phyloP scores from a whole-genome alignment of 768 basidiomycete genomes.

The Leccinum disarticulatum region DNA sequence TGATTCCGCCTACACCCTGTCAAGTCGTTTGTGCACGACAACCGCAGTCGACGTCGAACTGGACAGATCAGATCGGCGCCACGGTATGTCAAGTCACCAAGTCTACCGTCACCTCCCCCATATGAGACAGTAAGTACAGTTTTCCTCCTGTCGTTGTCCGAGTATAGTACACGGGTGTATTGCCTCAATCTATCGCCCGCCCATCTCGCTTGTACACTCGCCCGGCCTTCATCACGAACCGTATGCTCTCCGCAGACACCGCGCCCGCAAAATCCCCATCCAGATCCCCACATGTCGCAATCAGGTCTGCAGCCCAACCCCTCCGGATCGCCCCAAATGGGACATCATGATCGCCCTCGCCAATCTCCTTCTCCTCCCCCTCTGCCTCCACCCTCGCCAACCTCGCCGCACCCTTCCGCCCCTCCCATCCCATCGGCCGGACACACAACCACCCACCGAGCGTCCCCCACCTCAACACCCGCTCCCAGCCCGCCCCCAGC shows the following conservation, averaged over 20 bases:
- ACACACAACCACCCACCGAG: conserved; percentile 59
- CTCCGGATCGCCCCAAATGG: conserved; percentile 53
- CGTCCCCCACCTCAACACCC: conserved; percentile 59
- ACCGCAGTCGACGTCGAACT: not conserved
- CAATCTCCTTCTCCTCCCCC: conserved; percentile 15
- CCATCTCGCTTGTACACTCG: conserved; percentile 44
- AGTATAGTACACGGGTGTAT: not conserved
- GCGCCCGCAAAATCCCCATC: conserved; percentile 43
- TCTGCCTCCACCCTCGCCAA: conserved; percentile 28
- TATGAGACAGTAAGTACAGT: not conserved
- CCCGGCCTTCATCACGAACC: conserved; percentile 62
- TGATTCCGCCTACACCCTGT: not conserved
- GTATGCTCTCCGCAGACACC: conserved; percentile 45
- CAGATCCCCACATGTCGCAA: conserved; percentile 39
- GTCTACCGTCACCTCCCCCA: not conserved
- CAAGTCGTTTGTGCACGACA: not conserved
- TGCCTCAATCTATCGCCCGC: conserved; percentile 1
- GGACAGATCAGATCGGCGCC: not conserved
- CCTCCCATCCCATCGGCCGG: conserved; percentile 48
- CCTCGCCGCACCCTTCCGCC: conserved; percentile 23
- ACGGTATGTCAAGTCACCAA: not conserved
- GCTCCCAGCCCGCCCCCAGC: conserved; percentile 51
- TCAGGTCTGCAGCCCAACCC: conserved; percentile 57
- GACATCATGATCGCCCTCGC: conserved; percentile 48
- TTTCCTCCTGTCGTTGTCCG: not conserved